Evolutionary conservation across 139 green algal genomes (phyloP), one percentile per base, ranked within the genome.

Genomic region (Spirogloea muscicola): DNA sequence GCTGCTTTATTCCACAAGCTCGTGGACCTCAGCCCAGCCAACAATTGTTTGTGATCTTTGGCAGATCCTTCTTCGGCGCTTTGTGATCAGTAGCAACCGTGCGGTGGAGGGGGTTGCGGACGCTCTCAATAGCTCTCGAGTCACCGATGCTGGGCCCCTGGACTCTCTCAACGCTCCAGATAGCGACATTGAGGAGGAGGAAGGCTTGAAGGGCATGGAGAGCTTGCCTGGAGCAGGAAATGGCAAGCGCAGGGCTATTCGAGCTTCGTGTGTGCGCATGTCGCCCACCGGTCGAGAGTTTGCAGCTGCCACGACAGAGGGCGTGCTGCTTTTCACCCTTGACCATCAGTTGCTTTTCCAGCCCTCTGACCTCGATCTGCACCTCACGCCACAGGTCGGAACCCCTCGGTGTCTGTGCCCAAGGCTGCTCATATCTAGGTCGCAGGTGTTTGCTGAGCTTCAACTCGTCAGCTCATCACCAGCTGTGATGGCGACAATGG

Each of bases 31-130:
- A n/a, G n/a, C n/a, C n/a, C n/a, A n/a, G n/a, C n/a, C n/a, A n/a
- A n/a, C n/a, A n/a, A n/a, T n/a, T n/a, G n/a, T n/a, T n/a, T n/a
- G n/a, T n/a, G n/a, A n/a, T n/a, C n/a, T n/a, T 16, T 29, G 1
- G 1, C 81, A 83, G 36, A 77, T 97, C 46, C 85, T 98, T 81
- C 88, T 98, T 69, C 83, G 87, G 3, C 87, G 90, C 43, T 95
- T 98, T 77, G 71, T 89, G 68, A 83, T 95, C 38, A 87, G 82
- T 13, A 37, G 73, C 73, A 97, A 96, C 82, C 74, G 82, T 37
- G 86, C 81, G 0, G 77, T 98, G 69, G 94, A 97, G 68, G 94
- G 94, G 29, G 91, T 97, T 48, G 68, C 96, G 67, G 93, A 98
- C 82, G 68, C 84, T 61, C 88, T 98, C 72, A 97, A 97, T 86